phyloP scores from a whole-genome alignment of 257 asterid genomes.

The Avicennia marina region DNA sequence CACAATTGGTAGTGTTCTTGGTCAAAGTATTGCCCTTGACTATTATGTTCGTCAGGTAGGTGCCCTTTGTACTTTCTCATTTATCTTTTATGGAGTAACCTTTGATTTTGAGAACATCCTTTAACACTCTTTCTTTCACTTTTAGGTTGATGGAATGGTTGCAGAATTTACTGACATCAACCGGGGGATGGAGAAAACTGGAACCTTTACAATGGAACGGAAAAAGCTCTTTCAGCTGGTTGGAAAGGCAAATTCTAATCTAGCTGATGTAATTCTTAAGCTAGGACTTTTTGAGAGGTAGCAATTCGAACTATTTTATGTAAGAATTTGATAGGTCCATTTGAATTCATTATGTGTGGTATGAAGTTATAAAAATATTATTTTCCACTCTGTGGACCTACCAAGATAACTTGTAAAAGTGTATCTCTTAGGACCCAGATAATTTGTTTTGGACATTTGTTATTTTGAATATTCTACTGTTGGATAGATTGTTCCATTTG shows the following conservation, averaged over 20 bases:
- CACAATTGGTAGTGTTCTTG: constrained; percentile 96
- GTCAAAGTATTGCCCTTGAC: constrained; percentile 98
- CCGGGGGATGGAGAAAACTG: constrained; percentile 95
- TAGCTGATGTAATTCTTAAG: constrained; percentile 93
- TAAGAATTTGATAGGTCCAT: not conserved
- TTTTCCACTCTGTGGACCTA: not conserved
- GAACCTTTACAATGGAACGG: constrained; percentile 87
- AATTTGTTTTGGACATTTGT: not conserved
- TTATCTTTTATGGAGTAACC: too few relatives aligned
- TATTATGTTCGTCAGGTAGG: constrained; percentile 95
- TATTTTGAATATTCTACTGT: not conserved
- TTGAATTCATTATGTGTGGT: not conserved
- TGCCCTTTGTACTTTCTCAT: too few relatives aligned
- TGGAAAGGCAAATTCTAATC: constrained; percentile 97
- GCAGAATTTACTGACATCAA: constrained; percentile 93
- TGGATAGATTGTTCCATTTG: too few relatives aligned
- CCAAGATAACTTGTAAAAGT: too few relatives aligned
- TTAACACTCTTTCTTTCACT: constrained; percentile 9
- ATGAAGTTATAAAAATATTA: not conserved
- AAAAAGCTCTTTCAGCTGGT: constrained; percentile 95
- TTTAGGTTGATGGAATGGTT: constrained; percentile 94
- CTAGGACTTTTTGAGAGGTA: constrained; percentile 99
- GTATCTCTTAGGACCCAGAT: not conserved
- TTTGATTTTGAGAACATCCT: too few relatives aligned
- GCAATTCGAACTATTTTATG: constrained; percentile 1